Evolutionary conservation across 495 filamentous ascomycete species (phyloP).

Genomic region (Halenospora varia): DNA sequence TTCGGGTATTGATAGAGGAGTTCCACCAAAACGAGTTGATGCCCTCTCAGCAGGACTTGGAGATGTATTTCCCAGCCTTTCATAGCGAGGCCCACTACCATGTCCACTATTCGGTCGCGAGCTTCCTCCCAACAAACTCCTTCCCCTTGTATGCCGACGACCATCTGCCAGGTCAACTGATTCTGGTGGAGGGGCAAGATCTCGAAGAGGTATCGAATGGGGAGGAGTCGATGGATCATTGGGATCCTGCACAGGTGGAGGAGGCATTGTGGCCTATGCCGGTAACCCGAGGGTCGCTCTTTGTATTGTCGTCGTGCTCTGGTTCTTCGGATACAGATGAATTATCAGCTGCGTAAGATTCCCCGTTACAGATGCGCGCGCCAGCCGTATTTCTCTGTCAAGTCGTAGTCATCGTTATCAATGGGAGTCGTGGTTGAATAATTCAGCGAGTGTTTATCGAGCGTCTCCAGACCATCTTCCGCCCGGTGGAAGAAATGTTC

Average conservation of each 20-base stretch:
- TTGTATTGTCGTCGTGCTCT: slow-evolving; percentile 10
- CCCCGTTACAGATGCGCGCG: neutral
- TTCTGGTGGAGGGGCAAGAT: slow-evolving; percentile 63
- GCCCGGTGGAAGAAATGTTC: neutral
- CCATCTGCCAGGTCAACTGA: slow-evolving; percentile 29
- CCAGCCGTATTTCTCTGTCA: slow-evolving; percentile 6
- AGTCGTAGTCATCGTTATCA: slow-evolving; percentile 15
- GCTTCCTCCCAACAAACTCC: slow-evolving; percentile 28
- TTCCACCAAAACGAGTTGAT: neutral
- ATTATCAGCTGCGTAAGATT: slow-evolving; percentile 2
- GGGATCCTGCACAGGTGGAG: slow-evolving; percentile 11
- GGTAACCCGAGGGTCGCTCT: slow-evolving; percentile 12
- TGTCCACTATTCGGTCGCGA: slow-evolving; percentile 28
- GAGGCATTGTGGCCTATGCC: slow-evolving; percentile 24
- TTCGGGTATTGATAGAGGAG: slow-evolving; percentile 9
- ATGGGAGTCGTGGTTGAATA: neutral
- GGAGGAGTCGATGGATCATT: slow-evolving; percentile 35
- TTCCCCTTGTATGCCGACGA: slow-evolving; percentile 29
- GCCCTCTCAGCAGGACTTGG: slow-evolving; percentile 18
- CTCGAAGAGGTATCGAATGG: slow-evolving; percentile 80
- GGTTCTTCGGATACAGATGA: neutral
- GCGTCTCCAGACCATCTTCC: slow-evolving; percentile 1
- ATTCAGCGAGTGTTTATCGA: neutral
- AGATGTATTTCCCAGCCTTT: slow-evolving; percentile 22
- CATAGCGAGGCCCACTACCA: slow-evolving; percentile 23